A percentile compares a stretch with the other conserved stretches of the same genome.
Evolutionary conservation across 2,329 filamentous ascomycete genomes (phyloP).

Genomic region (Botrytis cinerea): DNA sequence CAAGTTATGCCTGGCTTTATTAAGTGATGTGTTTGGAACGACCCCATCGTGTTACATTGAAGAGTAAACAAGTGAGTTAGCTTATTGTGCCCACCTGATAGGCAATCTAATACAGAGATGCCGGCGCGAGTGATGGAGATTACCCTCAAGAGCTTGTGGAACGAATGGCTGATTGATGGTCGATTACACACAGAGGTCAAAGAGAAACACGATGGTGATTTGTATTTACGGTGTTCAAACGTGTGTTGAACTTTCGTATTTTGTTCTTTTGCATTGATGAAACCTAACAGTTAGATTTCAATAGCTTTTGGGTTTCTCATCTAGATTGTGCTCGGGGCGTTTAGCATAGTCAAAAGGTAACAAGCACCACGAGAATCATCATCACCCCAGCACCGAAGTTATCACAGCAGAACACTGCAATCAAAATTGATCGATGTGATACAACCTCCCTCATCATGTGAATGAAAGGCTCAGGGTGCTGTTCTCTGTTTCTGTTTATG

Average conservation of each 20-base stretch:
- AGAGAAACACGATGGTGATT: constrained; percentile 9
- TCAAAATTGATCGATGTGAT: background rate
- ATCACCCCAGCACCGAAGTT: background rate
- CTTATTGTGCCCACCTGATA: constrained; percentile 20
- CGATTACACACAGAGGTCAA: constrained; percentile 19
- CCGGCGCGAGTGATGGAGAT: constrained; percentile 10
- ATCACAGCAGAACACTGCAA: background rate
- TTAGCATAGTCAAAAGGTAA: background rate
- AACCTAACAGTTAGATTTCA: constrained; percentile 19
- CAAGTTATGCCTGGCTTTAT: constrained; percentile 5
- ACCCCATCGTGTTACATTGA: constrained; percentile 15
- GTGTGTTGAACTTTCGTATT: background rate
- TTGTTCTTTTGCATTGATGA: constrained; percentile 15
- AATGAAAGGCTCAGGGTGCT: constrained; percentile 1
- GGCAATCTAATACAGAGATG: constrained; percentile 17
- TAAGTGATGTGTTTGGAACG: constrained; percentile 18
- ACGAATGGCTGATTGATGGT: constrained; percentile 24
- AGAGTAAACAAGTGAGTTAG: background rate
- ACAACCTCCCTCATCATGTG: constrained; percentile 4
- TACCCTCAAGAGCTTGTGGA: constrained; percentile 16
- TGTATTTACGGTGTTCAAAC: background rate
- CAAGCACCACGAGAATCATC: constrained; percentile 5
- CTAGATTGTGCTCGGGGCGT: constrained; percentile 10
- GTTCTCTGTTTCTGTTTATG: background rate
- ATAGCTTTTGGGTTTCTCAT: background rate